Percentiles rank a stretch among this genome's conserved stretches.
These are phyloP conservation scores for Colletotrichum sp. DNA, from an alignment of 2,329 filamentous ascomycete genomes.

Conservation along the genomic window DNA sequence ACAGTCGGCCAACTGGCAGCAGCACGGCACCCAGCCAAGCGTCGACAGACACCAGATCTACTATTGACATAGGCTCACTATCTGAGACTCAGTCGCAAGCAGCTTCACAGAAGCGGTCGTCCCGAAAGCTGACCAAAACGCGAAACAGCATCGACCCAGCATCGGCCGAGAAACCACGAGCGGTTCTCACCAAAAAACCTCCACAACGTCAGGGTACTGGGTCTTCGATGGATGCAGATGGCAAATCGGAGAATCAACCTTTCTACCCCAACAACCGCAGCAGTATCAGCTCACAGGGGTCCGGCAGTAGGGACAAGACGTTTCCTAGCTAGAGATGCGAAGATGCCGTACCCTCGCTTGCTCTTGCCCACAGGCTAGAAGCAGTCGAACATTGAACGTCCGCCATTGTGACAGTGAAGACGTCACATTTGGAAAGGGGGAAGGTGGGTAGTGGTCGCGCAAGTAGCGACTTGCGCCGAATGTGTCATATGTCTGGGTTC, in stretches of 20 bases:
- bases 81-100: conserved; percentile 22
- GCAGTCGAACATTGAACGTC: not conserved
- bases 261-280: not conserved
- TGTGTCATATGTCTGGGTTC: not conserved
- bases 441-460: not conserved
- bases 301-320: conserved; percentile 4
- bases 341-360: not conserved
- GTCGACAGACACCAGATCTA: conserved; percentile 37
- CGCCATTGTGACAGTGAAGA: not conserved
- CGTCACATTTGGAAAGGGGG: not conserved
- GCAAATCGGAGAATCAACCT: conserved; percentile 6
- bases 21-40: conserved; percentile 28
- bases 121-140: conserved; percentile 47
- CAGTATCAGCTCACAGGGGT: conserved; percentile 17
- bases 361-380: not conserved
- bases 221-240: conserved; percentile 13
- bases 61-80: conserved; percentile 30
- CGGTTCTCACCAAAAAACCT: conserved; percentile 43
- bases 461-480: not conserved
- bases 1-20: conserved; percentile 24
- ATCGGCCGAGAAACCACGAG: conserved; percentile 34
- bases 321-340: not conserved
- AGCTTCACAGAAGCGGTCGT: conserved; percentile 36
- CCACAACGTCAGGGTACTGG: conserved; percentile 32
- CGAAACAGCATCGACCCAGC: conserved; percentile 39